phyloP scores from a whole-genome alignment of 805 yeast genomes.

The Saccharomycopsis sp. region DNA sequence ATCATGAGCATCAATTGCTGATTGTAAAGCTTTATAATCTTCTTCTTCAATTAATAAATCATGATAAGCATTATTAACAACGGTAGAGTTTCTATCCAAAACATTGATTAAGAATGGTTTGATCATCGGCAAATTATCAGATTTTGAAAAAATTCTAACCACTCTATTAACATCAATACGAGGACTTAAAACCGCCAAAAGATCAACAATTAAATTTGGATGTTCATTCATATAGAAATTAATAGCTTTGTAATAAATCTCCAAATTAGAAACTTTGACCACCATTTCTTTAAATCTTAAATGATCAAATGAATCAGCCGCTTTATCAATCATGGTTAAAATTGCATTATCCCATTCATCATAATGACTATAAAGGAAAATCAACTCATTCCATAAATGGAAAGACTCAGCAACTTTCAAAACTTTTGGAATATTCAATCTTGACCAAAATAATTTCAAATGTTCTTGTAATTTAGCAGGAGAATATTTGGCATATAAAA shows the following conservation, averaged over 20 bases:
- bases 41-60: slow-evolving; percentile 93
- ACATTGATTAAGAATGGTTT: slow-evolving; percentile 92
- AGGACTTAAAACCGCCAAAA: slow-evolving; percentile 73
- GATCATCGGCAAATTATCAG: slow-evolving; percentile 92
- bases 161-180: slow-evolving; percentile 92
- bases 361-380: slow-evolving; percentile 93
- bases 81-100: slow-evolving; percentile 77
- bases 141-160: slow-evolving; percentile 85
- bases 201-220: slow-evolving; percentile 82
- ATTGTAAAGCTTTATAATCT: slow-evolving; percentile 82
- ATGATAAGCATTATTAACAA: slow-evolving; percentile 92
- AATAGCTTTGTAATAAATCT: slow-evolving; percentile 94
- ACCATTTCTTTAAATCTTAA: slow-evolving; percentile 87
- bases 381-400: slow-evolving; percentile 92
- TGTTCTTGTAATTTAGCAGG: slow-evolving; percentile 93
- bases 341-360: slow-evolving; percentile 99
- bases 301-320: slow-evolving; percentile 90
- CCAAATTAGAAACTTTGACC: slow-evolving; percentile 91
- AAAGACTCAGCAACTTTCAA: slow-evolving; percentile 88
- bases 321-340: slow-evolving; percentile 88
- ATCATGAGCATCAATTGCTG: slow-evolving; percentile 81
- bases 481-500: slow-evolving; percentile 79
- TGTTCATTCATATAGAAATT: slow-evolving; percentile 88
- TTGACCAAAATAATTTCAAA: slow-evolving; percentile 94
- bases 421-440: slow-evolving; percentile 95